A percentile compares a stretch with the other conserved stretches of the same genome.
These are phyloP conservation scores for Scheffersomyces lignicola DNA, from an alignment of 1,139 yeast genomes.

Conservation along the genomic window DNA sequence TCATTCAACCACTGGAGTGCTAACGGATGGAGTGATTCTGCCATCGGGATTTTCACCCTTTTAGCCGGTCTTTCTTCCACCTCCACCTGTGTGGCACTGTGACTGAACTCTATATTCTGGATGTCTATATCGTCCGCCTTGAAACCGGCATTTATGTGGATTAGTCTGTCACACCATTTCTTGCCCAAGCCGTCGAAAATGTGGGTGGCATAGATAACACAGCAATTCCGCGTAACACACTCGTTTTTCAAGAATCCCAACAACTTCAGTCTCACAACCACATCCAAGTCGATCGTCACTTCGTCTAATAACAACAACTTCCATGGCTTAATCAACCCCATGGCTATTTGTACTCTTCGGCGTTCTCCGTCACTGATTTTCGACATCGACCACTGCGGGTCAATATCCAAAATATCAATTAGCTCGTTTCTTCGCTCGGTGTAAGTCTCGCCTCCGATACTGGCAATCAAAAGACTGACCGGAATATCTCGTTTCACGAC, in stretches of 20 bases:
- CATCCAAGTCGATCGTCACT: slow-evolving; percentile 95
- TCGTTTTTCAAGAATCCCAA: slow-evolving; percentile 69
- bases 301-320: slow-evolving; percentile 80
- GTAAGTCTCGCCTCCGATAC: slow-evolving; percentile 79
- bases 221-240: slow-evolving; percentile 63
- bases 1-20: slow-evolving; percentile 63
- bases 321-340: slow-evolving; percentile 95
- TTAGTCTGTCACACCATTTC: slow-evolving; percentile 80
- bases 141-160: slow-evolving; percentile 76
- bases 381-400: slow-evolving; percentile 90
- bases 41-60: slow-evolving; percentile 37
- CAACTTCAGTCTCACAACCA: slow-evolving; percentile 77
- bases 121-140: slow-evolving; percentile 28
- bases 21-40: slow-evolving; percentile 66
- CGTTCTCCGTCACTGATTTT: slow-evolving; percentile 92
- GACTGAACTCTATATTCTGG: slow-evolving; percentile 18
- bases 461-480: slow-evolving; percentile 71
- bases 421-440: slow-evolving; percentile 76
- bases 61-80: slow-evolving; percentile 15
- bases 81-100: slow-evolving; percentile 14
- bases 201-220: slow-evolving; percentile 90
- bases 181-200: slow-evolving; percentile 88
- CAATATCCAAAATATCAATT: slow-evolving; percentile 77
- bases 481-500: slow-evolving; percentile 89
- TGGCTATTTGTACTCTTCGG: slow-evolving; percentile 86